Percentiles rank a stretch among this genome's conserved stretches.
These are phyloP conservation scores for Raphanus hybrid DNA, from an alignment of 441 rosid genomes.

Conservation along the genomic window DNA sequence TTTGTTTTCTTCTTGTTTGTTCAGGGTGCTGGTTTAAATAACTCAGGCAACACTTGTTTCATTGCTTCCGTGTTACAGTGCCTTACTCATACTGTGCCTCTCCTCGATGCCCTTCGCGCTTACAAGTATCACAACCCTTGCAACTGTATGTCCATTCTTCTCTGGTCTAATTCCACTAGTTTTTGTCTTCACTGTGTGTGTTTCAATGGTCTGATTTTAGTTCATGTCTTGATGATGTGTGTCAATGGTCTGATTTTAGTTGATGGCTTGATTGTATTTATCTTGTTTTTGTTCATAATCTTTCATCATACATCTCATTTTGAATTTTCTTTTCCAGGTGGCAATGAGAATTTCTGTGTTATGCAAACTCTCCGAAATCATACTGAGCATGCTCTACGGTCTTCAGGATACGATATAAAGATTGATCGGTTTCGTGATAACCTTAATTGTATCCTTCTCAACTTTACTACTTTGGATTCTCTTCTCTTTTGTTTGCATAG, in stretches of 20 bases:
- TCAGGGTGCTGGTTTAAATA: constrained; percentile 57
- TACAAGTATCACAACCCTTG: constrained; percentile 51
- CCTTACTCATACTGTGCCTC: constrained; percentile 81
- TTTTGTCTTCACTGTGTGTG: neutral
- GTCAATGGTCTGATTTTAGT: neutral
- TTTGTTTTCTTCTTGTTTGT: too few relatives aligned
- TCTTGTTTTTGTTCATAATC: neutral
- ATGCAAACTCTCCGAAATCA: constrained; percentile 61
- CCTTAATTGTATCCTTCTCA: constrained; percentile 43
- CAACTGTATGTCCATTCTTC: constrained; percentile 35
- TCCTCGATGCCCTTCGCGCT: constrained; percentile 58
- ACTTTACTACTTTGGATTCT: neutral
- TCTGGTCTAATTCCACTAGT: neutral
- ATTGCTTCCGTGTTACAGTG: constrained; percentile 88
- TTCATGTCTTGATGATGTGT: neutral
- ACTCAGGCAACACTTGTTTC: constrained; percentile 90
- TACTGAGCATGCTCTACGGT: constrained; percentile 55
- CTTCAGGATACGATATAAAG: constrained; percentile 58
- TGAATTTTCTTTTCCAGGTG: constrained; percentile 47
- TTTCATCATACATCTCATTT: neutral
- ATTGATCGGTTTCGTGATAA: constrained; percentile 60
- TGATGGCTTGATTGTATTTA: neutral
- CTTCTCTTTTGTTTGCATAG: neutral
- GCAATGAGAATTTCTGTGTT: constrained; percentile 57
- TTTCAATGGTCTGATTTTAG: neutral